Conservation (phyloP, 1,284 basidiomycete genomes). For the Wolfiporia cocos region DNA sequence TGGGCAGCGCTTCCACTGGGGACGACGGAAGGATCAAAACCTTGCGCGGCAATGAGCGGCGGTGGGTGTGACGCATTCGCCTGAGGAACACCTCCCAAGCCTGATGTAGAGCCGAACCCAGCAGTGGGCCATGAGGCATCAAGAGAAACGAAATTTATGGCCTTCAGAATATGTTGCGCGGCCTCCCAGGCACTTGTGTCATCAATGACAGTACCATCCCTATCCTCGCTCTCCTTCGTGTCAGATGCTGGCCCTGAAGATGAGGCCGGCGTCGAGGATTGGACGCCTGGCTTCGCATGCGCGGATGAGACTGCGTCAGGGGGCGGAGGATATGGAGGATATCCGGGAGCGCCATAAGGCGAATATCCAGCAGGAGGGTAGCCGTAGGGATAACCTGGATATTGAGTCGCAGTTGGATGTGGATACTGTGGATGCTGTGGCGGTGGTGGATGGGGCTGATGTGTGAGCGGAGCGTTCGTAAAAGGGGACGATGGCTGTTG, state of each 20-base stretch:
- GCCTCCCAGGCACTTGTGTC: constrained; percentile 61
- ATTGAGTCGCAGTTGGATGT: constrained; percentile 12
- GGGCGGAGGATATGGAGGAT: constrained; percentile 12
- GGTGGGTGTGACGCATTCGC: too few species aligned
- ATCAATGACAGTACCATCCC: constrained; percentile 27
- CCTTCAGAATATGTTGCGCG: constrained; percentile 68
- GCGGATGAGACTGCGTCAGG: constrained; percentile 1
- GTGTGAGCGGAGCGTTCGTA: constrained; percentile 47
- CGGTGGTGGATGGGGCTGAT: constrained; percentile 15
- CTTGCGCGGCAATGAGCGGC: neutral
- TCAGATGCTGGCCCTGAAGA: neutral
- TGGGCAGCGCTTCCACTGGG: constrained; percentile 6
- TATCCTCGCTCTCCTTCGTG: constrained; percentile 7
- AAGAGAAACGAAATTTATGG: constrained; percentile 62
- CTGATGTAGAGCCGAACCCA: too few species aligned
- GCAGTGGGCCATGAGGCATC: too few species aligned
- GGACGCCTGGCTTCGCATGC: neutral
- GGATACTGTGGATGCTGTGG: constrained; percentile 7
- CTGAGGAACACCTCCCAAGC: too few species aligned
- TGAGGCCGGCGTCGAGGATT: constrained; percentile 1
- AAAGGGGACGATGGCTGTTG: constrained; percentile 46
- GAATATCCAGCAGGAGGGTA: constrained; percentile 14
- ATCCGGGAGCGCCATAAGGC: constrained; percentile 18
- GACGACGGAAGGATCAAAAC: constrained; percentile 6
- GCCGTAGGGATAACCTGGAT: constrained; percentile 12